phyloP scores from a whole-genome alignment of 2,329 filamentous ascomycete genomes.

The Fusarium brachygibbosum region DNA sequence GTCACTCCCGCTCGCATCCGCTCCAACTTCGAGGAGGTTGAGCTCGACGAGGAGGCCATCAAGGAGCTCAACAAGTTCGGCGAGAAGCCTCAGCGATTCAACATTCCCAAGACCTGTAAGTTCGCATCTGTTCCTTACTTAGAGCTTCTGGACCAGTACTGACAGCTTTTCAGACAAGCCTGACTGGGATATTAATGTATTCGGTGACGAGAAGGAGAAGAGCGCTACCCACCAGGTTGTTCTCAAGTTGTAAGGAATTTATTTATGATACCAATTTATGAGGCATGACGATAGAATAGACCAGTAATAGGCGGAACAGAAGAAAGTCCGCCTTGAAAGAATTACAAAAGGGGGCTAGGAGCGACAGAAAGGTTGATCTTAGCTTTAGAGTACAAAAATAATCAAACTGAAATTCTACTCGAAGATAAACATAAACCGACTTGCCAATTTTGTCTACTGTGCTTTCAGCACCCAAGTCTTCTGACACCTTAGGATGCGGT shows the following conservation, averaged over 20 bases:
- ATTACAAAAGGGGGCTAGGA: constrained; percentile 4
- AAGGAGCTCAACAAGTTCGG: constrained; percentile 73
- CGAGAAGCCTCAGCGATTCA: constrained; percentile 62
- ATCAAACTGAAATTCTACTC: neutral
- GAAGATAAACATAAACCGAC: neutral
- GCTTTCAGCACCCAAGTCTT: neutral
- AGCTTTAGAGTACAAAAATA: neutral
- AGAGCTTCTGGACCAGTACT: constrained; percentile 12
- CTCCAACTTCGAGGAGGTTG: constrained; percentile 77
- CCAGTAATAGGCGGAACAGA: neutral
- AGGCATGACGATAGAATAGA: constrained; percentile 34
- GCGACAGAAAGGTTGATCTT: neutral
- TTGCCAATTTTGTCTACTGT: neutral
- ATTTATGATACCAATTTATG: constrained; percentile 39
- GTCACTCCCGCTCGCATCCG: constrained; percentile 76
- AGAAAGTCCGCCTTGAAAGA: neutral
- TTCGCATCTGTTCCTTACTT: too few species aligned
- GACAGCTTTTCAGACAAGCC: constrained; percentile 58
- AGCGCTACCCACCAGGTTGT: constrained; percentile 63
- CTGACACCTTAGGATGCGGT: neutral
- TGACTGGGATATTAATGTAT: constrained; percentile 70
- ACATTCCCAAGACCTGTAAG: constrained; percentile 60
- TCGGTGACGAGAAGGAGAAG: constrained; percentile 67
- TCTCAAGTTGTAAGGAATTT: constrained; percentile 46
- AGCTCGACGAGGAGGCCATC: constrained; percentile 71